Evolutionary conservation across 495 filamentous ascomycete genomes (phyloP).

Genomic region (Talaromyces wortmannii): DNA sequence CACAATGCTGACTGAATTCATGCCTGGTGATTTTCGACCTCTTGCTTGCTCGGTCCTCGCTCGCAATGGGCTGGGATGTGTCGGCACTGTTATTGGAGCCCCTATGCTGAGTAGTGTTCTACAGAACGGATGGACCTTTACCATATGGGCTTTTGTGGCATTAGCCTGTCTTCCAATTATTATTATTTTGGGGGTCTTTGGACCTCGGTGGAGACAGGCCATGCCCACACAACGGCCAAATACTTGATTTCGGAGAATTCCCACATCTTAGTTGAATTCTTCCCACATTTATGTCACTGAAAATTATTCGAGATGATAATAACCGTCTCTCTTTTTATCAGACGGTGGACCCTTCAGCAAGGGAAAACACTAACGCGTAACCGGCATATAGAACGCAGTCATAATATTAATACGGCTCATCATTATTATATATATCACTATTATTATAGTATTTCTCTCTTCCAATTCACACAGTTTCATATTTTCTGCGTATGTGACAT

Average conservation of each 20-base stretch:
- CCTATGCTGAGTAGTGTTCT: constrained; percentile 56
- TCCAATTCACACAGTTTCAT: too few relatives aligned
- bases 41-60: constrained; percentile 63
- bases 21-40: constrained; percentile 47
- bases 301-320: too few relatives aligned
- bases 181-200: constrained; percentile 58
- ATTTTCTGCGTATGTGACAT: too few relatives aligned
- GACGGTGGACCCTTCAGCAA: too few relatives aligned
- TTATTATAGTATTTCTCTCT: too few relatives aligned
- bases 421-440: too few relatives aligned
- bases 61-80: constrained; percentile 64
- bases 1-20: constrained; percentile 73
- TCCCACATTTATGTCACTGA: too few relatives aligned
- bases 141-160: constrained; percentile 55
- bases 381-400: too few relatives aligned
- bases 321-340: too few relatives aligned
- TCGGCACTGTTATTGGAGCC: constrained; percentile 55
- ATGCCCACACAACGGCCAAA: not conserved
- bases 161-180: constrained; percentile 44
- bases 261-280: too few relatives aligned
- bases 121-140: constrained; percentile 72
- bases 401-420: too few relatives aligned
- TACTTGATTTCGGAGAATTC: not conserved
- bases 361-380: too few relatives aligned
- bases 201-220: constrained; percentile 53